Evolutionary conservation across 192 early-diverging fungal genomes (phyloP).

Genomic region (Mortierella alpina): DNA sequence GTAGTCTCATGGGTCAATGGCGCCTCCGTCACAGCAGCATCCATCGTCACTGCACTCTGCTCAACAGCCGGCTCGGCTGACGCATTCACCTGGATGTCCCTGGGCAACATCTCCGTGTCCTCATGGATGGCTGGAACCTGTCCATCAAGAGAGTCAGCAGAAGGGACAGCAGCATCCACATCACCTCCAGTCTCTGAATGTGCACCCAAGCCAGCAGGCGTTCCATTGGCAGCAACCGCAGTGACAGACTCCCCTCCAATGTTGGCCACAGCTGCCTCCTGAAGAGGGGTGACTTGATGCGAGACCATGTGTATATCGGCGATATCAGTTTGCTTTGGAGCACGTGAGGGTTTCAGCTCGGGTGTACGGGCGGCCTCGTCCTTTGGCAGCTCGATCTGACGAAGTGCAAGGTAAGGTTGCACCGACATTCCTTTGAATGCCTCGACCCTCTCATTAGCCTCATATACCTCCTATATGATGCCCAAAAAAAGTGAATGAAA

Average conservation of each 20-base stretch:
- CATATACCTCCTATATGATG: conserved; percentile 29
- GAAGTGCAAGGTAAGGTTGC: conserved; percentile 27
- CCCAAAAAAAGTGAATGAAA: background rate
- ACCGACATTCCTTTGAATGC: conserved; percentile 35
- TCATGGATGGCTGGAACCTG: background rate
- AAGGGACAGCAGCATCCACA: background rate
- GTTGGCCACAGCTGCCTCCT: background rate
- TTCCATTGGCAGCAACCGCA: background rate
- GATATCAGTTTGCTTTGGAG: conserved; percentile 2
- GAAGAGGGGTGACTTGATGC: no score
- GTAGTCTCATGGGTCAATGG: background rate
- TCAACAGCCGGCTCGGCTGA: background rate
- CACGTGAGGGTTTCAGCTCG: conserved; percentile 34
- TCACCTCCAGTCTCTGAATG: background rate
- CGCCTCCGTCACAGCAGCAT: background rate
- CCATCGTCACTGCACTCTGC: background rate
- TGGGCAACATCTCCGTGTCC: conserved; percentile 6
- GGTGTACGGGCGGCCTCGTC: conserved; percentile 28
- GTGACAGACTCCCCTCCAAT: background rate
- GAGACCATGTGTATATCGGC: conserved; percentile 1
- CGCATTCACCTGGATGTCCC: background rate
- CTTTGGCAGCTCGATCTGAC: conserved; percentile 42
- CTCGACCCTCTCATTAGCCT: conserved; percentile 41
- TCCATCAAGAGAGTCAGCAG: conserved; percentile 2
- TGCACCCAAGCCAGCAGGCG: background rate